Base-by-base conservation (phyloP, 1,284 basidiomycete genomes). In the Pholiota adiposa region DNA sequence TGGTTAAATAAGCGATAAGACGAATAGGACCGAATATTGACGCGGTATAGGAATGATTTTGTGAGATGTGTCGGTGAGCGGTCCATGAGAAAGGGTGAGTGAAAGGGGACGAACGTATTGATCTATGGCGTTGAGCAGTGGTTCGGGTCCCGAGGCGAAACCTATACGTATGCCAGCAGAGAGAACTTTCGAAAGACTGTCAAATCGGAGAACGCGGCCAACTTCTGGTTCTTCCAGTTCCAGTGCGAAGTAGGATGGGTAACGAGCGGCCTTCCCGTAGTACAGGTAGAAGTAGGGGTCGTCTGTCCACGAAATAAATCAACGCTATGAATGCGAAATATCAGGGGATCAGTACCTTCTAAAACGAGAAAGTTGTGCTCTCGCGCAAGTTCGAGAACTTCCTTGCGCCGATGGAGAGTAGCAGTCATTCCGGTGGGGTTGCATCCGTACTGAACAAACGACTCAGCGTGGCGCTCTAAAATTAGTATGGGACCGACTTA, bases 181-280 rank as follows among this genome's bases (percentile, higher is more conserved):
- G 19, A 96, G 79, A 43, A 97, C 82, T 79, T 98, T 98, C 58
- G 90, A 93, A 62, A 97, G 82, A 70, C 90, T 93, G 72, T 96
- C 94, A 72, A 96, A 93, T 38, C 94, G 85, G 23, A 96, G 63
- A 8, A 96, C 93, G n/a, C 89, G 85, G 2, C 93, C 93, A 29
- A 85, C 83, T 63, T 84, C 81, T 18, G 78, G 75, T 56, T 81
- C 76, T 56, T 85, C 79, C 3, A 71, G 79, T 70, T 96, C 94
- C 46, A 96, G 80, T 54, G 84, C 77, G 72, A 96, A 94, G 74
- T 95, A 96, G 0, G 89, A 92, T 0, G 89, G 86, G 34, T 79
- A 83, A 33, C 82, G 86, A 50, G 81, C 84, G 60, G 77, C 83
- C 70, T 78, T 80, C 60, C 90, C 88, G 58, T 87, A 90, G 75